Evolutionary conservation across 768 basidiomycete genomes (phyloP).

Genomic region (Trametes coccinea): DNA sequence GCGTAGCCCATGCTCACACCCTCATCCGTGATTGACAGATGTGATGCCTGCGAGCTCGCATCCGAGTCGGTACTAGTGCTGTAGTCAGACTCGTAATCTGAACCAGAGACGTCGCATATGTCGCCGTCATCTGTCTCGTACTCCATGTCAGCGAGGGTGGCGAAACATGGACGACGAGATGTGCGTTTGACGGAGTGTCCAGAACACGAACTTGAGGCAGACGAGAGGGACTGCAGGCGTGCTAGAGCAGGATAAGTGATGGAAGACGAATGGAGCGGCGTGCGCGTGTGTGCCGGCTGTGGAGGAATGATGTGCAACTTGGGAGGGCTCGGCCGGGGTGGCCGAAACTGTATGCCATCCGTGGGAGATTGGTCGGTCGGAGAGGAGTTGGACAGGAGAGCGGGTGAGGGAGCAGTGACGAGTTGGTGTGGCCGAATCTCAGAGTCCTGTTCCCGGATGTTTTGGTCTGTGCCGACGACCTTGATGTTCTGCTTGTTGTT

Average conservation of each 20-base stretch:
- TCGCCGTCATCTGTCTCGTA: slow-evolving; percentile 13
- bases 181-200: background rate
- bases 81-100: slow-evolving; percentile 20
- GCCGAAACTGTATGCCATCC: background rate
- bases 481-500: slow-evolving; percentile 12
- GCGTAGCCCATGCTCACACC: background rate
- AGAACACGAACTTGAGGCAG: slow-evolving; percentile 2
- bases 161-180: background rate
- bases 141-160: slow-evolving; percentile 1
- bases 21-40: slow-evolving; percentile 3
- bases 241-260: background rate
- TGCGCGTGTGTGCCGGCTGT: slow-evolving; percentile 2
- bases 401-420: slow-evolving; percentile 1
- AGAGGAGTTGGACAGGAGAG: background rate
- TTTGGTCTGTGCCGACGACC: background rate
- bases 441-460: background rate
- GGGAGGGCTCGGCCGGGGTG: slow-evolving; percentile 1
- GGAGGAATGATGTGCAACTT: slow-evolving; percentile 13
- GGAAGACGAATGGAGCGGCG: slow-evolving; percentile 10
- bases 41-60: slow-evolving; percentile 7
- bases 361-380: background rate
- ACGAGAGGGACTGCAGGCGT: slow-evolving; percentile 6
- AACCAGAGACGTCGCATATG: slow-evolving; percentile 2
- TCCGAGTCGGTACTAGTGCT: slow-evolving; percentile 6
- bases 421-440: background rate